phyloP scores from a whole-genome alignment of 495 filamentous ascomycete genomes.

The Penicillium angulare region DNA sequence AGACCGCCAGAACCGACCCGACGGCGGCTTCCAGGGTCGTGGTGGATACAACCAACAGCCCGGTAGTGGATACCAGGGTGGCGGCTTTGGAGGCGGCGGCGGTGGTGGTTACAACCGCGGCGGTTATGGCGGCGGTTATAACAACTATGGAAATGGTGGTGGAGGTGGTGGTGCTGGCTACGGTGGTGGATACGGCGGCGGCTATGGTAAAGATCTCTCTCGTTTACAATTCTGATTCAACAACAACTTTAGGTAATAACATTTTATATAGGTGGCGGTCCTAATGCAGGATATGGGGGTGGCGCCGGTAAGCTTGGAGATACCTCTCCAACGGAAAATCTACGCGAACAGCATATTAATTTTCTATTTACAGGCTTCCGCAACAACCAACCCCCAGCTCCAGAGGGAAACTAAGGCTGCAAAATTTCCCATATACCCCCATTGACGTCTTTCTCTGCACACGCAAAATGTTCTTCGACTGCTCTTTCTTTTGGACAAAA shows the following conservation, averaged over 20 bases:
- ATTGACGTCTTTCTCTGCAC: conserved; percentile 8
- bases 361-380: conserved; percentile 29
- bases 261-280: conserved; percentile 22
- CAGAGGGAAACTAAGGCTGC: conserved; percentile 21
- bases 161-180: conserved; percentile 25
- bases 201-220: conserved; percentile 3
- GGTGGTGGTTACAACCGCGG: conserved; percentile 27
- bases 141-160: conserved; percentile 9
- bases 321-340: no score
- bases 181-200: conserved; percentile 16
- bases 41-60: conserved; percentile 43
- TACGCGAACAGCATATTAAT: background rate
- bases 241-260: background rate
- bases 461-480: conserved; percentile 10
- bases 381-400: conserved; percentile 23
- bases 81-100: conserved; percentile 34
- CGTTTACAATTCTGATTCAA: background rate
- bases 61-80: conserved; percentile 32
- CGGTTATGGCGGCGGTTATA: conserved; percentile 30
- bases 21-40: conserved; percentile 46
- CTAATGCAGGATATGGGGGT: conserved; percentile 33
- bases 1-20: conserved; percentile 11
- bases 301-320: conserved; percentile 33
- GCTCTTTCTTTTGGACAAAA: conserved; percentile 2
- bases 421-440: conserved; percentile 11